A percentile compares a stretch with the other conserved stretches of the same genome.
Evolutionary conservation across 345 rosid species (phyloP).

Genomic region (Aegle marmelos): DNA sequence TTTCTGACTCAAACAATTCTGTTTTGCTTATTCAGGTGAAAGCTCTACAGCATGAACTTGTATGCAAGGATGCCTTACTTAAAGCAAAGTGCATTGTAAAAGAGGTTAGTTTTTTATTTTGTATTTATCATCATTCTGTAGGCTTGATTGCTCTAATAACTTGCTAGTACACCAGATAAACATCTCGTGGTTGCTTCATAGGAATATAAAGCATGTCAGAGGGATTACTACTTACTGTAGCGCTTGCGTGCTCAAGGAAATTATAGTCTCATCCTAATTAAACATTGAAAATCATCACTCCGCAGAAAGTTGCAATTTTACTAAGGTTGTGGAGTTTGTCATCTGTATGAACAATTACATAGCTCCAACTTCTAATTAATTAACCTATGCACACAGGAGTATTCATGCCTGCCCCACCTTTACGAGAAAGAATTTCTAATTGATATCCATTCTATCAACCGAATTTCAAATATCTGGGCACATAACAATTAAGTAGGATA

Average conservation of each 20-base stretch:
- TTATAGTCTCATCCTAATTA: not conserved
- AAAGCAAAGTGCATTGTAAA: slow-evolving; percentile 32
- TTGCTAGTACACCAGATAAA: not conserved
- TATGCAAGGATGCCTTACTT: slow-evolving; percentile 49
- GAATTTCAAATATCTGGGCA: not conserved
- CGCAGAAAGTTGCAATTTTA: not conserved
- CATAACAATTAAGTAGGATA: not conserved
- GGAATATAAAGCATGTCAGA: not conserved
- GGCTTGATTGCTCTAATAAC: not conserved
- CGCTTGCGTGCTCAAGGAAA: not conserved
- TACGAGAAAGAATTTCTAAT: not conserved
- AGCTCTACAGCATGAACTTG: slow-evolving; percentile 53
- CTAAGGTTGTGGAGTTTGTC: not conserved
- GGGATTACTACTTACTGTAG: not conserved
- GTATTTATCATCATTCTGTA: not conserved
- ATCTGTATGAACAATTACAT: not conserved
- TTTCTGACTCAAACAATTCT: not conserved
- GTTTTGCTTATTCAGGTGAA: slow-evolving; percentile 34
- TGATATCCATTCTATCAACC: not conserved
- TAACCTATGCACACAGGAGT: not conserved
- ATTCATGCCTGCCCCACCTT: not conserved
- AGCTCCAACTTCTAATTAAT: not conserved
- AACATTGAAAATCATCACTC: not conserved
- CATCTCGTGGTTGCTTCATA: not conserved
- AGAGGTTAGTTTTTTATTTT: slow-evolving; percentile 23